A percentile compares a stretch with the other conserved stretches of the same genome.
These are phyloP conservation scores for Isoetes engelmannii DNA, from an alignment of 83 land plant genomes.

Conservation along the genomic window DNA sequence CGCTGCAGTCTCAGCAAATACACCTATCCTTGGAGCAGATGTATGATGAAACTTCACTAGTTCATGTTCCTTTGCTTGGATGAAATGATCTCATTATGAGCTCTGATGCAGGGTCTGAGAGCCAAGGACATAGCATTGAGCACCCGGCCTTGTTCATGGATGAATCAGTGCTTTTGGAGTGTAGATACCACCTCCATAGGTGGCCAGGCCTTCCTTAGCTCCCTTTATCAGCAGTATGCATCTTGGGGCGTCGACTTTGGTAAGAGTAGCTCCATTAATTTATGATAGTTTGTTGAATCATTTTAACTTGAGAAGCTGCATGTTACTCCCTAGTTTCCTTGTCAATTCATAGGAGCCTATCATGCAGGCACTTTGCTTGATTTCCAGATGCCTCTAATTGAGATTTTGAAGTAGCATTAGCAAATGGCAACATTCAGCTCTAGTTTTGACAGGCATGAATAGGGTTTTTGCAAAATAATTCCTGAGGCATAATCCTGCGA, in stretches of 20 bases:
- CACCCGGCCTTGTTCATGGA: slow-evolving; percentile 72
- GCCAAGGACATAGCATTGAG: slow-evolving; percentile 71
- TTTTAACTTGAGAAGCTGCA: neutral
- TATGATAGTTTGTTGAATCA: neutral
- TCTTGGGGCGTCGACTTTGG: slow-evolving; percentile 97
- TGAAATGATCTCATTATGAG: neutral
- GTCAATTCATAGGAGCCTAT: too few species aligned
- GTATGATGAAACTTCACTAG: slow-evolving; percentile 6
- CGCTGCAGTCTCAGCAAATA: slow-evolving; percentile 67
- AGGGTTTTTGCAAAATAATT: too few species aligned
- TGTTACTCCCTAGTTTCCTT: too few species aligned
- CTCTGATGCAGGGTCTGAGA: slow-evolving; percentile 33
- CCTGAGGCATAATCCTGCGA: too few species aligned
- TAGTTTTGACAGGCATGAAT: too few species aligned
- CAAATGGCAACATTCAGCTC: too few species aligned
- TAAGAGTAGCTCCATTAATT: slow-evolving; percentile 15
- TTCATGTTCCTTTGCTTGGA: too few species aligned
- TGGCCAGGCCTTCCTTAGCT: slow-evolving; percentile 74
- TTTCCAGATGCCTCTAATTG: too few species aligned
- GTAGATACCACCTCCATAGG: slow-evolving; percentile 64
- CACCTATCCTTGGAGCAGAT: slow-evolving; percentile 50
- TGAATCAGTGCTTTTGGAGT: slow-evolving; percentile 74
- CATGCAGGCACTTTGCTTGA: too few species aligned
- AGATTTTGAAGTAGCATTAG: too few species aligned
- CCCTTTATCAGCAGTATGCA: slow-evolving; percentile 82